Percentiles rank a stretch among this genome's conserved stretches.
phyloP scores from a whole-genome alignment of 129 eudicot genomes.

The sunflower (Helianthus annuus) region DNA sequence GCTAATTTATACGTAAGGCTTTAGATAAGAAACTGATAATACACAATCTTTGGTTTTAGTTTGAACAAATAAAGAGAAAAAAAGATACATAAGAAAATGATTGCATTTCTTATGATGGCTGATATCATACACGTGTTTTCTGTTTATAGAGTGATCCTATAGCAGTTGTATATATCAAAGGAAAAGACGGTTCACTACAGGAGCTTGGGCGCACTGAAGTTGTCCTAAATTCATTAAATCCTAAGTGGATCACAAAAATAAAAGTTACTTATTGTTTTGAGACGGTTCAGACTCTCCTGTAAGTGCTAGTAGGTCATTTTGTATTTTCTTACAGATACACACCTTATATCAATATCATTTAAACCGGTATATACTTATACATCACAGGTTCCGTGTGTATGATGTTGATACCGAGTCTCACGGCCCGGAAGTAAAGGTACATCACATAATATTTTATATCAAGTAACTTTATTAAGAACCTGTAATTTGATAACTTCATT shows the following conservation, averaged over 20 bases:
- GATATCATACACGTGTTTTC: conserved; percentile 27
- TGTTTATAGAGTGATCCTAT: conserved; percentile 88
- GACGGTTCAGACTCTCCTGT: conserved; percentile 79
- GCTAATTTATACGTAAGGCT: background rate
- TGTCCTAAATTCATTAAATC: conserved; percentile 69
- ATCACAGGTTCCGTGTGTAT: conserved; percentile 76
- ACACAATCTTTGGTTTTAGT: background rate
- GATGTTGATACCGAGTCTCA: conserved; percentile 83
- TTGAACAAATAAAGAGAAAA: background rate
- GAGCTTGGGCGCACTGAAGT: conserved; percentile 95
- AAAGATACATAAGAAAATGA: conserved; percentile 7
- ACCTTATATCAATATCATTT: conserved; percentile 11
- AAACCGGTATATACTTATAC: conserved; percentile 11
- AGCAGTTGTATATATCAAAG: conserved; percentile 70
- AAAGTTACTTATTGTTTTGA: conserved; percentile 71
- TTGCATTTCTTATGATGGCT: conserved; percentile 4
- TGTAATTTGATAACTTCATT: background rate
- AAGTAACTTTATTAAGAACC: background rate
- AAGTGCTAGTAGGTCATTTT: conserved; percentile 39
- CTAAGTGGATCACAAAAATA: conserved; percentile 74
- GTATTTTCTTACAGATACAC: conserved; percentile 12
- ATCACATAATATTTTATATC: conserved; percentile 5
- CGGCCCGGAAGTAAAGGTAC: conserved; percentile 69
- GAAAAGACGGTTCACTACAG: conserved; percentile 66
- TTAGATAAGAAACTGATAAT: background rate